Evolutionary conservation across 331 rosid genomes (phyloP).

Genomic region (Erythrophleum ivorense): DNA sequence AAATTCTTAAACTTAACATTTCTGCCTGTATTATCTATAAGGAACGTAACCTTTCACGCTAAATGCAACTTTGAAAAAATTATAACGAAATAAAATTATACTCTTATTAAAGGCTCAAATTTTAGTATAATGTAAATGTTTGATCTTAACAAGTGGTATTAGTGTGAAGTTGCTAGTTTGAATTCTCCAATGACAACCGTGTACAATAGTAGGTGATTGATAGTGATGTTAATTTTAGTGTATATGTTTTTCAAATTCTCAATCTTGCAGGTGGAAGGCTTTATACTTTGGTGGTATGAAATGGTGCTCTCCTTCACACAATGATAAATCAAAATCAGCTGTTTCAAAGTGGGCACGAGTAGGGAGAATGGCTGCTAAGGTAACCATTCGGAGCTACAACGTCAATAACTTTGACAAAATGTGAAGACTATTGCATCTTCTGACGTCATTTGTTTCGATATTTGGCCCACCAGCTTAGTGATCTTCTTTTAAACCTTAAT

Average conservation of each 20-base stretch:
- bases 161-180: neutral
- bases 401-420: neutral
- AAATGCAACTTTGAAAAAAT: no score
- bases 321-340: slow-evolving; percentile 62
- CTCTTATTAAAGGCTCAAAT: no score
- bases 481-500: neutral
- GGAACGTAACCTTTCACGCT: no score
- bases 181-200: neutral
- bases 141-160: no score
- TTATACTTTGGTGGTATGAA: slow-evolving; percentile 56
- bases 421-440: neutral
- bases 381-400: slow-evolving; percentile 31
- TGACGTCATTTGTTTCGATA: neutral
- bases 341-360: slow-evolving; percentile 70
- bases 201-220: no score
- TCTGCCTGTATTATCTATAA: no score
- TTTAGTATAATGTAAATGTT: no score
- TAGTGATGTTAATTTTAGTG: neutral
- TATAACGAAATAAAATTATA: no score
- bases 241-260: neutral
- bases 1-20: no score
- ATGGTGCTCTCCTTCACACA: slow-evolving; percentile 57
- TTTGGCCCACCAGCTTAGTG: neutral
- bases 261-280: slow-evolving; percentile 71
- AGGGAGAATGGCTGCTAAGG: slow-evolving; percentile 76